Evolutionary conservation across 306 rosid species (phyloP), one percentile per base, ranked within the genome.

Genomic region (Medicago lupulina): DNA sequence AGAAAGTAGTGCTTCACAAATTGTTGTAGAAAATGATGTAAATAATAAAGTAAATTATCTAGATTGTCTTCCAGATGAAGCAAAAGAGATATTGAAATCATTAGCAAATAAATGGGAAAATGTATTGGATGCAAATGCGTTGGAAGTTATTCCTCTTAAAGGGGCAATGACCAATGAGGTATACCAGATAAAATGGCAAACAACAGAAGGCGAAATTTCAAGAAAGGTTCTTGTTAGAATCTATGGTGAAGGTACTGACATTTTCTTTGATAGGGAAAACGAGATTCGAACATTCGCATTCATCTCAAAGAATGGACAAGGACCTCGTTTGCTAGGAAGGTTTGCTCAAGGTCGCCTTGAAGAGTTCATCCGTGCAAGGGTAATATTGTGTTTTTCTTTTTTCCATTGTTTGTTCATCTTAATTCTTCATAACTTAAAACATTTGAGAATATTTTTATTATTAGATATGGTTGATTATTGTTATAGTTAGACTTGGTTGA

Each of bases 121-220:
- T 71, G 85, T 87, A 7, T 36, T 78, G 14, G 88, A 90, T 82
- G 65, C 57, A 23, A 83, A 83, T 81, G 91, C 84, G 63, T 75
- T 87, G 86, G 87, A 87, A 63, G 89, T 86, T 71, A 85, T 88
- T 66, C 92, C 86, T 66, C 89, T 93, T 18, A 87, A 89, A 76
- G 98, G 98, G 44, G 94, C 98, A 41, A 86, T 93, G 98, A 93
- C 98, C 12, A 93, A 93, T 68, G 83, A 86, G 78, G 96, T 89
- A 14, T 90, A 66, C 83, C 89, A 90, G 63, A 90, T 93, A 72
- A 93, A 90, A 83, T 93, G 98, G 98, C 86, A 87, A 8, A 83
- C 97, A 36, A 77, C 62, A 67, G 78, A 31, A 3, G 87, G 79
- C 36, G 88, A 87, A 64, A 71, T 77, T n/a, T 85, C 92, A 14